Evolutionary conservation across 2,329 filamentous ascomycete genomes (phyloP), one percentile per base, ranked within the genome.

Genomic region (Fusarium marasasianum): DNA sequence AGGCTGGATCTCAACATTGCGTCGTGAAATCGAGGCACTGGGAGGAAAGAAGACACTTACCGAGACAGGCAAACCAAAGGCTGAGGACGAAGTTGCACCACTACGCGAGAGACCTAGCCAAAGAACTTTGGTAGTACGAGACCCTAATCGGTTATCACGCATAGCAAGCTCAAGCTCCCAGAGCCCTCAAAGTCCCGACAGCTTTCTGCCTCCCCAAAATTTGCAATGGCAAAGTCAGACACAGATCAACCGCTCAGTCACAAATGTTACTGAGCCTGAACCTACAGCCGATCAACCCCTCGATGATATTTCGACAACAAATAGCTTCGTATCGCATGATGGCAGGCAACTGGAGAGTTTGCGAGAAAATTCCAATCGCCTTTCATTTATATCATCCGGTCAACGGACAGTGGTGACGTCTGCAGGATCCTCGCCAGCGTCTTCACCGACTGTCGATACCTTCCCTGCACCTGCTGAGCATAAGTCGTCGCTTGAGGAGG

Each of bases 1-100:
- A 68, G 83, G 85, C 48, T 96, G 94, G 94, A 90, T 96, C 79
- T 86, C 87, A 3, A 86, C 87, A 1, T 83, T 96, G 37, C 88
- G 93, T 44, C 87, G 87, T 62, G 91, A 93, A 77, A 95, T 96
- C 58, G 91, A 94, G 75, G 85, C 86, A 11, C 82, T 93, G 13
- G 92, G 92, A 35, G 93, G 93, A 24, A 92, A 89, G 83, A 91
- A 89, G 80, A 85, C 86, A 63, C 80, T 89, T 31, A 88, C 90
- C 0, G 90, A 92, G 78, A 91, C 88, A 8, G 90, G 89, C 44
- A 86, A 83, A 68, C 85, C 86, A 2, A 87, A 87, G 69, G 67
- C 77, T 9, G 85, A 86, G 5, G 83, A 84, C 31, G 75, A 79
- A 17, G 55, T 69, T n/a, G 63, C 76, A 20, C 76, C 80, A 35